Conservation (phyloP, 495 filamentous ascomycete species). For the Neurospora sp. region DNA sequence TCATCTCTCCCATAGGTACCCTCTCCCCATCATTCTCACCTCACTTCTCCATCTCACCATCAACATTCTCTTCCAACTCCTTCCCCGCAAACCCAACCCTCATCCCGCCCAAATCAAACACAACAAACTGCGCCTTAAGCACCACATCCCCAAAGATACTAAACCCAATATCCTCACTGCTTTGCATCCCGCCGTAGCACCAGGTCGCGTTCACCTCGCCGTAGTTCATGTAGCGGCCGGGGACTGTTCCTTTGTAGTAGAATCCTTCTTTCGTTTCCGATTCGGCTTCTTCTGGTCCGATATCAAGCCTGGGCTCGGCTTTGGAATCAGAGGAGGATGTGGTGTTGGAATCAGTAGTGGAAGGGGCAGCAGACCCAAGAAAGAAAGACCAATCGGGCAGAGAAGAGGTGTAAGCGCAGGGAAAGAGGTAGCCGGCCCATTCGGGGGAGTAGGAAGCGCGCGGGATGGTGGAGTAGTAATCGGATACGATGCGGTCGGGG, state of each 20-base stretch:
- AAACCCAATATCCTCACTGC: slow-evolving; percentile 47
- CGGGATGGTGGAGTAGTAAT: slow-evolving; percentile 49
- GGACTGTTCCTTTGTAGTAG: slow-evolving; percentile 9
- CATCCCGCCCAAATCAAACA: slow-evolving; percentile 46
- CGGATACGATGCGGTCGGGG: slow-evolving; percentile 37
- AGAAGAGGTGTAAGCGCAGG: not conserved
- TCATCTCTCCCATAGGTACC: no score
- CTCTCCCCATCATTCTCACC: no score
- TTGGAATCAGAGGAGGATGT: not conserved
- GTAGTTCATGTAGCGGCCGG: slow-evolving; percentile 40
- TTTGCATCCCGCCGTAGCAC: slow-evolving; percentile 57
- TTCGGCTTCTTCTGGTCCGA: not conserved
- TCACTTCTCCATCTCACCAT: not conserved
- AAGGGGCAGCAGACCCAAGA: no score
- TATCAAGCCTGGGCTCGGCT: not conserved
- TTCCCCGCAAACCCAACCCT: slow-evolving; percentile 48
- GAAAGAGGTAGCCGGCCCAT: not conserved
- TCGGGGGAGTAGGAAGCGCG: slow-evolving; percentile 49
- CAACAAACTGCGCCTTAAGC: slow-evolving; percentile 63
- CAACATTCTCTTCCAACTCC: slow-evolving; percentile 2
- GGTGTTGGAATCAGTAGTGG: no score
- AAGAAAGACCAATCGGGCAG: slow-evolving; percentile 13
- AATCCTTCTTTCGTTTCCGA: slow-evolving; percentile 38
- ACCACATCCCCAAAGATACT: slow-evolving; percentile 66
- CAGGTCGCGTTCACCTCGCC: slow-evolving; percentile 24